Base-by-base conservation (phyloP, 768 basidiomycete species). In the Kwoniella shandongensis region DNA sequence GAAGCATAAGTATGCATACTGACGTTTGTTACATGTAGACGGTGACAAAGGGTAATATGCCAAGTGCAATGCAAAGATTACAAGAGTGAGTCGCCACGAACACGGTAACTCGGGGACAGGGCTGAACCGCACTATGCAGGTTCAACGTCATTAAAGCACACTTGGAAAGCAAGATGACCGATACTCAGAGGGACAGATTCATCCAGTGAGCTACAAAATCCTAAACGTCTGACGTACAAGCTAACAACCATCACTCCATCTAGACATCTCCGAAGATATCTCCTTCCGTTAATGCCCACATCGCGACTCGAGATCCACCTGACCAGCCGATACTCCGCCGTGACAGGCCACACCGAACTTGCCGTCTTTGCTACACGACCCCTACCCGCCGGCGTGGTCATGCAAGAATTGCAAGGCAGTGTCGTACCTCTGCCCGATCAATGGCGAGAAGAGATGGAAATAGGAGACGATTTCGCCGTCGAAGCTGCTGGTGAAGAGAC, bases 301-400 rank as follows among this genome's bases (percentile, higher is more conserved):
- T 73, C 73, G 0, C 62, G 75, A 10, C 44, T 76, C 35, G 75
- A 76, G 25, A 70, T 76, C 18, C 64, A 72, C 40, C 62, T 65
- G 0, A 76, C 75, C 1, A 41, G 62, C 22, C 61, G 73, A 20
- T 76, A 76, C 51, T 51, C 63, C 0, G 51, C 54, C 47, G 57
- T 72, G 12, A 72, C 70, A 18, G 67, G 70, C 4, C 73, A 75
- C 32, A 62, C 65, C 15, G 73, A 76, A 47, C 56, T 76, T 4
- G 75, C 66, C 0, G 69, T 76, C 1, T 69, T 57, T 44, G 72
- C 75, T 1, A 74, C 73, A 1, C 44, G 63, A 18, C 67, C 66
- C 13, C 38, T 73, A 11, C 17, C 62, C 3, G 39, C 59, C 8
- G 64, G 64, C 5, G 41, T 54, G 15, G 65, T 70, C 15, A 44